Base-by-base conservation (phyloP, 1,284 basidiomycete genomes). In the Rhodotorula glutinis region DNA sequence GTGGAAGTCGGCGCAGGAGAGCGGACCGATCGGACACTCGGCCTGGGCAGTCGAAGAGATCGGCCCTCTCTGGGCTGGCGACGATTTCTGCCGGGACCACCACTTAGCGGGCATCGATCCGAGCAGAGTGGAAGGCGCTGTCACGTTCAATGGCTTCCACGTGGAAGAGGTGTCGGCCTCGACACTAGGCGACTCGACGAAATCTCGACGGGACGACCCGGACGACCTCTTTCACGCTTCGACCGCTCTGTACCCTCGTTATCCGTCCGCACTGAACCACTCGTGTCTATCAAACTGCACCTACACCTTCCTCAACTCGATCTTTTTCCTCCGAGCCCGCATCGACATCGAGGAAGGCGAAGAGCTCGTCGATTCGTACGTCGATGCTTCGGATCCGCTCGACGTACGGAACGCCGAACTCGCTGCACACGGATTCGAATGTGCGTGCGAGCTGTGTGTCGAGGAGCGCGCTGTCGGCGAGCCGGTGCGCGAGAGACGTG, bases 271-370 rank as follows among this genome's bases (percentile, higher is more conserved):
- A 2, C 62, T 74, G 40, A 75, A 75, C 55, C 74, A 75, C 51
- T 64, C 73, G 13, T 75, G 72, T 49, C 8, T 71, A n/a, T 21
- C 76, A 75, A 47, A 77, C 79, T 56, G 67, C 52, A 65, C 75
- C 43, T 63, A 69, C 67, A 49, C 64, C 61, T 65, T 80, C 77
- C 49, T 78, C 75, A 51, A 77, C 53, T 40, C 65, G 52, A 33
- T 70, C 41, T 65, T 71, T 60, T 53, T 74, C 49, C 40, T 76
- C 30, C 63, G 75, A 27, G 70, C 73, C 4, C 65, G 73, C 27
- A 23, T 59, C 59, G 16, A 66, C 74, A 56, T 79, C 79, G 11
- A 71, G 66, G 40, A 30, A 2, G 74, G 74, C 2, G 67, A 67
- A 29, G 74, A 75, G 43, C 29, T 73, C 19, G 16, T 53, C 63